phyloP scores from a whole-genome alignment of 768 basidiomycete species.

The Sistotremastrum niveocremeum region DNA sequence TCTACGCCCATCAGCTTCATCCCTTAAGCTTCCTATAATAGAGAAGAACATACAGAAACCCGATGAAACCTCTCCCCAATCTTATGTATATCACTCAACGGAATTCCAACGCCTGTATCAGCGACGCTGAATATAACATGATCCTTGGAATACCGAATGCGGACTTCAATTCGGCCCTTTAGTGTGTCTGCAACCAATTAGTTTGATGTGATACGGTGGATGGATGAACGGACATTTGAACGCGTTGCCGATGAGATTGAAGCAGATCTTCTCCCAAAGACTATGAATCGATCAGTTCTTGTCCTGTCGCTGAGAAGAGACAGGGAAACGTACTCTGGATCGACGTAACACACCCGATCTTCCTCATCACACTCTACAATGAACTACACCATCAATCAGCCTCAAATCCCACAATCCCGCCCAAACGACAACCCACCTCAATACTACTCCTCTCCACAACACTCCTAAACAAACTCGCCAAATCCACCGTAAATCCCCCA shows the following conservation, averaged over 20 bases:
- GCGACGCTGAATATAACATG: constrained; percentile 19
- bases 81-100: constrained; percentile 13
- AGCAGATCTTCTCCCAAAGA: constrained; percentile 13
- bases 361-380: constrained; percentile 16
- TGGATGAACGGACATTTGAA: constrained; percentile 15
- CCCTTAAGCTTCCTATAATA: background rate
- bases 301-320: no score
- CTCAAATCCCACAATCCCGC: no score
- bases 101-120: constrained; percentile 28
- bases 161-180: constrained; percentile 19
- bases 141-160: constrained; percentile 11
- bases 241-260: constrained; percentile 23
- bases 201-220: constrained; percentile 8
- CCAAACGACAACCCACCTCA: constrained; percentile 8
- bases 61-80: constrained; percentile 26
- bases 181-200: constrained; percentile 18
- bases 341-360: constrained; percentile 15
- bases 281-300: background rate
- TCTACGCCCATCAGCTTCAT: background rate
- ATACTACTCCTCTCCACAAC: constrained; percentile 19
- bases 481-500: constrained; percentile 16
- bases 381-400: constrained; percentile 8
- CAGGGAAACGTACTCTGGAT: constrained; percentile 17
- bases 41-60: constrained; percentile 10
- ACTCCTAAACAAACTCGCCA: constrained; percentile 21